Evolutionary conservation across 163 green algal genomes (phyloP).

Genomic region (Chlorella variabilis): DNA sequence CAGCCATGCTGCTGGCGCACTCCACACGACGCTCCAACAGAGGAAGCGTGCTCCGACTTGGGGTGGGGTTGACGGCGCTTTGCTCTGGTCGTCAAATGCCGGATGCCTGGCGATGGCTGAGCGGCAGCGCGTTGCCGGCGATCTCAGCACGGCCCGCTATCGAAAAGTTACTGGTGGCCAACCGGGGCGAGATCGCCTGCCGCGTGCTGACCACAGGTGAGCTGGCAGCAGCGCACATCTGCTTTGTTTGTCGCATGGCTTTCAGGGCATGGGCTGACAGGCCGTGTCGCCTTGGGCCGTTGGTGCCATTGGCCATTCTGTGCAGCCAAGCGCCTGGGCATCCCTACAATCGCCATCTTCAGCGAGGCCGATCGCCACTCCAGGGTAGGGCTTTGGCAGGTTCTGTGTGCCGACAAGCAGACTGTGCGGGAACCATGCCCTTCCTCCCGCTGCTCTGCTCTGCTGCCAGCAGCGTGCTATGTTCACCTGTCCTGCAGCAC

Average conservation of each 20-base stretch:
- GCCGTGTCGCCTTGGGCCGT: no score
- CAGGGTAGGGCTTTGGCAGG: background rate
- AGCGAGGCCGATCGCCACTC: constrained; percentile 80
- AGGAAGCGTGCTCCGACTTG: background rate
- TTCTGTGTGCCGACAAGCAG: no score
- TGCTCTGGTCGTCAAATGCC: background rate
- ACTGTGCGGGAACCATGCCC: no score
- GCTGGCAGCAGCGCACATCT: background rate
- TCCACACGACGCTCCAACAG: background rate
- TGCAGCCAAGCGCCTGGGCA: constrained; percentile 50
- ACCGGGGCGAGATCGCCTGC: constrained; percentile 92
- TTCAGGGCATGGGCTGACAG: no score
- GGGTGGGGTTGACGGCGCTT: background rate
- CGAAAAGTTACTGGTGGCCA: constrained; percentile 74
- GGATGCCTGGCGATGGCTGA: background rate
- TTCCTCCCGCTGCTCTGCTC: background rate
- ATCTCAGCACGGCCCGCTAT: constrained; percentile 26
- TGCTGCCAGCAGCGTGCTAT: no score
- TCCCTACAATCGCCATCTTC: constrained; percentile 91
- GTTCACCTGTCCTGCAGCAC: constrained; percentile 40
- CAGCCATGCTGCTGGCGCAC: background rate
- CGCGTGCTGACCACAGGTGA: constrained; percentile 81
- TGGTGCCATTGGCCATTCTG: background rate
- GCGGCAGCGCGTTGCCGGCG: background rate
- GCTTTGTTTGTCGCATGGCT: no score